Conservation (phyloP, 2,329 filamentous ascomycete genomes). For the Aspergillus felis region DNA sequence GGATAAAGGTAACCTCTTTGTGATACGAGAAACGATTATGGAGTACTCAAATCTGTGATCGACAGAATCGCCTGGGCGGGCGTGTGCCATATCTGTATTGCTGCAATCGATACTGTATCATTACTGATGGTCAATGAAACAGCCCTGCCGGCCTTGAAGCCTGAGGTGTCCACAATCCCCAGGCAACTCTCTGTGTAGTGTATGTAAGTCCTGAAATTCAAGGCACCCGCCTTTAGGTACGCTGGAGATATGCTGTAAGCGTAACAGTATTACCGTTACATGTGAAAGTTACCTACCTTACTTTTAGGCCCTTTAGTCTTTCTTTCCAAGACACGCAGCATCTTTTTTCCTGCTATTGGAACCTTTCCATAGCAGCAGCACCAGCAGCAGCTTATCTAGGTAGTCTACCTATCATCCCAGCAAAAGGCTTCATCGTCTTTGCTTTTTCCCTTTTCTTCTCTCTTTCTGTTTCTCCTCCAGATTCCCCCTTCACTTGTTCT, state of each 20-base stretch:
- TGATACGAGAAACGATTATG: not conserved
- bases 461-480: slow-evolving; percentile 8
- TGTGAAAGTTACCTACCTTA: not conserved
- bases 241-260: not conserved
- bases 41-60: slow-evolving; percentile 6
- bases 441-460: slow-evolving; percentile 20
- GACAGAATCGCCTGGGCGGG: slow-evolving; percentile 3
- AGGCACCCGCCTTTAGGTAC: not conserved
- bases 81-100: not conserved
- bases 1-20: slow-evolving; percentile 15
- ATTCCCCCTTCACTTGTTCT: slow-evolving; percentile 12
- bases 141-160: not conserved
- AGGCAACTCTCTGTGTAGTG: not conserved
- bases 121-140: not conserved
- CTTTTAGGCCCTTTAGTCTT: not conserved
- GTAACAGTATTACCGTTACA: not conserved
- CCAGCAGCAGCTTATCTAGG: not conserved
- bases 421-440: slow-evolving; percentile 16
- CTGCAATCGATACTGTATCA: not conserved
- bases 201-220: not conserved
- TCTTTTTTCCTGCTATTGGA: slow-evolving; percentile 17
- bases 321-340: slow-evolving; percentile 18
- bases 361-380: slow-evolving; percentile 4
- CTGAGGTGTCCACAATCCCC: not conserved
- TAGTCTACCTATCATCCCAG: slow-evolving; percentile 14